Evolutionary conservation across 1,284 basidiomycete species (phyloP), one percentile per base, ranked within the genome.

Genomic region (Agaricales sp.): DNA sequence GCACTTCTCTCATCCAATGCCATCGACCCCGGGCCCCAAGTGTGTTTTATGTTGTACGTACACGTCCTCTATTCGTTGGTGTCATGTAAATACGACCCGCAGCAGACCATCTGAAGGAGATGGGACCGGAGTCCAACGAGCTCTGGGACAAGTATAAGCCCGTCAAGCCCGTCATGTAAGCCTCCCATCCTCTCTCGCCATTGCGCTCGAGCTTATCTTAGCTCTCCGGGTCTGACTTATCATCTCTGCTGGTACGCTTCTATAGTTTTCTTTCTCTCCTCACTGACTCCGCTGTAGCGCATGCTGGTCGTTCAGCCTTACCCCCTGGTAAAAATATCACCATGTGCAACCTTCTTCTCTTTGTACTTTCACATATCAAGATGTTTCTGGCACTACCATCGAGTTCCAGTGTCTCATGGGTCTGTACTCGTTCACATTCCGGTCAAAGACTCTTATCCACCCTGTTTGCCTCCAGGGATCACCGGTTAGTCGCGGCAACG

Each of bases 21-120:
- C 30, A 84, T 85, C 57, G 82, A 85, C 61, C 82, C 82, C 49
- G 82, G 82, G 12, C 82, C 81, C 70, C 85, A 84, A 75, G 76
- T 71, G 44, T 43, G 47, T 48, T 13, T 44, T 11, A 22, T 50
- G 35, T 49, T 51, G 4, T 47, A 25, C 14, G 49, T 50, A 25
- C 20, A 30, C 18, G 22, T 22, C 20, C 8, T 13, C n/a, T 11
- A 41, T 35, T 35, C 24, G 3, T 43, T 16, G 24, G n/a, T n/a
- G n/a, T 45, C 11, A 16, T 13, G 0, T 53, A 78, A 76, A 80
- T 84, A 54, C 80, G 82, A 24, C 82, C 82, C 0, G 80, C 75
- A 1, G 75, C 75, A 55, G 75, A 71, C 52, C 82, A 86, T 58
- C 65, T 84, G 48, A 81, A 81, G 58, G 78, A 81, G 63, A 83